Conservation (phyloP, 495 filamentous ascomycete genomes). For the Hapsidospora chrysogenum region DNA sequence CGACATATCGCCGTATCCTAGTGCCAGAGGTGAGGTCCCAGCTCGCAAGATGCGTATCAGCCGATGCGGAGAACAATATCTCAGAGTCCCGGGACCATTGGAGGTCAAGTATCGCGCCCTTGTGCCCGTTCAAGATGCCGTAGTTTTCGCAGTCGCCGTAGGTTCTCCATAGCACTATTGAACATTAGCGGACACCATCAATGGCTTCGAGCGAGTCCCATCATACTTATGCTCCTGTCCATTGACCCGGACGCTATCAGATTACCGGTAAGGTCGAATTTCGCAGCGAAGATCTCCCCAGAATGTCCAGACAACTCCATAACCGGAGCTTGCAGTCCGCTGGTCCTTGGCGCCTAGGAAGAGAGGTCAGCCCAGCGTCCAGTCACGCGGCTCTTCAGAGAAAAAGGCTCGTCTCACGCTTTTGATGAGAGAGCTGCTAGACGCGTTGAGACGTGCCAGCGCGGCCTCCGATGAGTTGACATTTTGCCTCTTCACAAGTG, state of each 20-base stretch:
- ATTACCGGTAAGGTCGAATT: slow-evolving; percentile 76
- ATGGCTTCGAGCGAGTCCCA: slow-evolving; percentile 73
- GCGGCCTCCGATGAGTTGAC: slow-evolving; percentile 41
- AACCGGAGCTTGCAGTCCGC: slow-evolving; percentile 73
- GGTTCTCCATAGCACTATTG: slow-evolving; percentile 76
- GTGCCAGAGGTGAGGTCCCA: slow-evolving; percentile 85
- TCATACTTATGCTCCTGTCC: slow-evolving; percentile 76
- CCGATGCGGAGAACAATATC: slow-evolving; percentile 83
- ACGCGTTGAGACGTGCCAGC: slow-evolving; percentile 47
- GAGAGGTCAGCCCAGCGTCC: slow-evolving; percentile 13
- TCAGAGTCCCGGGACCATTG: slow-evolving; percentile 93
- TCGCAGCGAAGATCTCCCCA: slow-evolving; percentile 77
- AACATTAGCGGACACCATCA: slow-evolving; percentile 32
- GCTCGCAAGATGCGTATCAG: slow-evolving; percentile 79
- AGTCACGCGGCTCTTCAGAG: slow-evolving; percentile 2
- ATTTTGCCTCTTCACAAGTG: slow-evolving; percentile 83
- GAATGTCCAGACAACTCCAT: slow-evolving; percentile 80
- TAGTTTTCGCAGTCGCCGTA: slow-evolving; percentile 90
- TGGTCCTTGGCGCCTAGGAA: slow-evolving; percentile 61
- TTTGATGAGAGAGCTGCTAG: slow-evolving; percentile 61
- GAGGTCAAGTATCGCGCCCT: slow-evolving; percentile 77
- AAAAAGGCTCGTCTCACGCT: slow-evolving; percentile 41
- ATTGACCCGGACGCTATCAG: slow-evolving; percentile 89
- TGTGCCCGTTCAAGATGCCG: slow-evolving; percentile 70
- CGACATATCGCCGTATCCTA: slow-evolving; percentile 78